Evolutionary conservation across 2,329 filamentous ascomycete genomes (phyloP).

Genomic region (Penicillium sp.): DNA sequence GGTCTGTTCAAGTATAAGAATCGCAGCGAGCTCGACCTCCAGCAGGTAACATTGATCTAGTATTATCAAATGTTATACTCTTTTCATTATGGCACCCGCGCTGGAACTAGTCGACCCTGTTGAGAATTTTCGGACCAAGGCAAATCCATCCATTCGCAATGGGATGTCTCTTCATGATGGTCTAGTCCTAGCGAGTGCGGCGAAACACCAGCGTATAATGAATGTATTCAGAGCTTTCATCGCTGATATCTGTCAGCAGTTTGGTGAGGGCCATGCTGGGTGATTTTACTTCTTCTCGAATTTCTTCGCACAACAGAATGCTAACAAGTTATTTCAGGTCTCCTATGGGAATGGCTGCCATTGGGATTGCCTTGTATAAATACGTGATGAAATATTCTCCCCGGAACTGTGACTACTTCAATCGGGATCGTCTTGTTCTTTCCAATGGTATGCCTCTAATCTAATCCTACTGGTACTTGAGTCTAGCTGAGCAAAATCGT

Average conservation of each 20-base stretch:
- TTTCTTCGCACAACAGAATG: slow-evolving; percentile 44
- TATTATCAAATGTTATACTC: neutral
- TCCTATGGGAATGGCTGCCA: slow-evolving; percentile 53
- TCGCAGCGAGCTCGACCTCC: neutral
- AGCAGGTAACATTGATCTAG: neutral
- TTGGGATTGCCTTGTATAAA: slow-evolving; percentile 48
- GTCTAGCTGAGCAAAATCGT: slow-evolving; percentile 54
- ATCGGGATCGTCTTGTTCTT: slow-evolving; percentile 51
- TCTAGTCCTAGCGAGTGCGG: slow-evolving; percentile 11
- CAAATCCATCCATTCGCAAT: slow-evolving; percentile 5
- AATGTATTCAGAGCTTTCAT: slow-evolving; percentile 66
- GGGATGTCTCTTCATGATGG: neutral
- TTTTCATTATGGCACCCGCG: slow-evolving; percentile 16
- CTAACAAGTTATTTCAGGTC: slow-evolving; percentile 38
- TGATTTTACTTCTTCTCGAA: slow-evolving; percentile 33
- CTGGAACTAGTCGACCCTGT: slow-evolving; percentile 19
- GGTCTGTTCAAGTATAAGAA: neutral
- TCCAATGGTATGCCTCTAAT: slow-evolving; percentile 42
- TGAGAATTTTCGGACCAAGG: slow-evolving; percentile 9
- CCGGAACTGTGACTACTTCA: slow-evolving; percentile 43
- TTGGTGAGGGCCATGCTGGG: slow-evolving; percentile 71
- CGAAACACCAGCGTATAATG: slow-evolving; percentile 56
- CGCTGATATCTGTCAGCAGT: slow-evolving; percentile 71
- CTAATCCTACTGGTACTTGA: neutral
- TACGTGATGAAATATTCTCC: slow-evolving; percentile 50